Evolutionary conservation across 345 rosid genomes (phyloP).

Genomic region (Acer saccharum): DNA sequence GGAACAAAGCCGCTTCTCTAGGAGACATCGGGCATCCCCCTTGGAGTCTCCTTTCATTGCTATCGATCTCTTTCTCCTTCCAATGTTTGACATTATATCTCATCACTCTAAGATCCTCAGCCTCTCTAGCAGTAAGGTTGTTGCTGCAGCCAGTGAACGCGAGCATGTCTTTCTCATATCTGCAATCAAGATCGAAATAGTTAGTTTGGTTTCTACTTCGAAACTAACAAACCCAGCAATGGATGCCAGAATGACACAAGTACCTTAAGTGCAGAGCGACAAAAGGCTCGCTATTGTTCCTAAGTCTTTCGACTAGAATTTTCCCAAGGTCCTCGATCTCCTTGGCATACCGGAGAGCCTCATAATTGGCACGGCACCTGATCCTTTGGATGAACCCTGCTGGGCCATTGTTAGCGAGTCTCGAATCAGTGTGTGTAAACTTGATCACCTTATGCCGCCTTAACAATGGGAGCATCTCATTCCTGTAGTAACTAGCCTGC

Average conservation of each 20-base stretch:
- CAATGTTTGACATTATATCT: constrained; percentile 82
- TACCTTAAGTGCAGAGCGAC: constrained; percentile 93
- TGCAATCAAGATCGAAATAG: constrained; percentile 32
- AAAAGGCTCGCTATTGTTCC: constrained; percentile 68
- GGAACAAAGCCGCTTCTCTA: constrained; percentile 90
- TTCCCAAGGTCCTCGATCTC: constrained; percentile 79
- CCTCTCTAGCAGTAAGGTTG: constrained; percentile 76
- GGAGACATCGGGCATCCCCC: constrained; percentile 99
- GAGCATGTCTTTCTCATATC: constrained; percentile 99
- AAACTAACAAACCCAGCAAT: neutral
- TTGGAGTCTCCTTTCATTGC: constrained; percentile 59
- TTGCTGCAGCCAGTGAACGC: constrained; percentile 98
- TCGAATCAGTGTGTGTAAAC: constrained; percentile 89
- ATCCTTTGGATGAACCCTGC: constrained; percentile 72
- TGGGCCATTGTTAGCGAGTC: constrained; percentile 89
- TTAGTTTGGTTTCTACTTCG: neutral
- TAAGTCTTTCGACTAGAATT: constrained; percentile 65
- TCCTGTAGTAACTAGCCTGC: constrained; percentile 96
- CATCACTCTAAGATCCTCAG: constrained; percentile 76
- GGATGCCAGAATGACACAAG: neutral
- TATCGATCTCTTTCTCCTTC: constrained; percentile 97
- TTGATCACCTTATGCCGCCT: constrained; percentile 81
- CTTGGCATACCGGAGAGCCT: constrained; percentile 64
- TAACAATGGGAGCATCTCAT: constrained; percentile 60
- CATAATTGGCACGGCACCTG: constrained; percentile 93